Percentiles rank a stretch among this genome's conserved stretches.
Evolutionary conservation across 768 basidiomycete species (phyloP).

Genomic region (Rickenella mellea): DNA sequence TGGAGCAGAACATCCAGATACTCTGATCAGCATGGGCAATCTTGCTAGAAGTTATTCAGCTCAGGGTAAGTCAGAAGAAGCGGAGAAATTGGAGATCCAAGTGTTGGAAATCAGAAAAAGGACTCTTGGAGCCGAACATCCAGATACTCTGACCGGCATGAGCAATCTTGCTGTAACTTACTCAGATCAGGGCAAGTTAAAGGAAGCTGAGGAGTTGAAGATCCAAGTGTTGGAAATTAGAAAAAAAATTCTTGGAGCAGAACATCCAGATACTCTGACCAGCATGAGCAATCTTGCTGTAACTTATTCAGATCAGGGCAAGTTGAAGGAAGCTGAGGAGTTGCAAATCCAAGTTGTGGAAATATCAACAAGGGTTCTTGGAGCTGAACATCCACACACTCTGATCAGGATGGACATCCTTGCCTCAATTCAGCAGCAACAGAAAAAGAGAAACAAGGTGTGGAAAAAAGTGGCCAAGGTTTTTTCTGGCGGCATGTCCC

Average conservation of each 20-base stretch:
- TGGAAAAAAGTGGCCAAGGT: too few species aligned
- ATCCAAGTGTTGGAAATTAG: not conserved
- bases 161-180: slow-evolving; percentile 4
- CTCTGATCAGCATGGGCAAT: not conserved
- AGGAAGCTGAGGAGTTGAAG: slow-evolving; percentile 5
- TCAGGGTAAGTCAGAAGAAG: not conserved
- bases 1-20: not conserved
- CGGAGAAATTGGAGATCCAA: not conserved
- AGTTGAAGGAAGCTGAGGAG: slow-evolving; percentile 5
- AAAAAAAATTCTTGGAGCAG: not conserved
- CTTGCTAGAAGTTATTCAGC: not conserved
- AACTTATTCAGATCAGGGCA: slow-evolving; percentile 1
- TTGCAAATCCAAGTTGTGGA: slow-evolving; percentile 3
- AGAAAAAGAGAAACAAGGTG: too few species aligned
- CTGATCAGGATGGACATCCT: slow-evolving; percentile 9
- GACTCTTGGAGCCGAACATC: not conserved
- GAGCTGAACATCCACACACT: slow-evolving; percentile 7
- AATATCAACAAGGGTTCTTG: not conserved
- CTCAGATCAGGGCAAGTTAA: not conserved
- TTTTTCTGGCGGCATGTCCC: too few species aligned
- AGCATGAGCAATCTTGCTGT: slow-evolving; percentile 2
- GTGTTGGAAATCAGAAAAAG: not conserved
- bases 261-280: slow-evolving; percentile 3
- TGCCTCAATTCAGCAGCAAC: too few species aligned
- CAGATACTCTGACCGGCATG: slow-evolving; percentile 2